These are phyloP conservation scores for Melaleuca alternifolia DNA, from an alignment of 345 rosid genomes.

Conservation along the genomic window DNA sequence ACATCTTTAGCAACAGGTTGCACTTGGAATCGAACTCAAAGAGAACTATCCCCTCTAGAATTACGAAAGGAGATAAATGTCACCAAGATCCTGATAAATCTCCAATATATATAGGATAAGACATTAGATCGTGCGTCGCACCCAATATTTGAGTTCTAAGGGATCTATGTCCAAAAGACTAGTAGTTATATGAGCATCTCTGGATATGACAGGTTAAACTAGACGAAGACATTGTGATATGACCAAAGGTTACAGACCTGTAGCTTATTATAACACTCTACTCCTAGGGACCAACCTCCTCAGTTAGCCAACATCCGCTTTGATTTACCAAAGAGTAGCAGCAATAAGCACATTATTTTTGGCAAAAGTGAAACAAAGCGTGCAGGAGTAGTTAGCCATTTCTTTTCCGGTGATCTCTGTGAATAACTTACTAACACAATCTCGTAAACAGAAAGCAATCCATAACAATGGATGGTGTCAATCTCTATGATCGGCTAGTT, in stretches of 20 bases:
- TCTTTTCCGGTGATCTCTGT: neutral
- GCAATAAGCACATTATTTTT: neutral
- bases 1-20: neutral
- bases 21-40: neutral
- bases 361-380: neutral
- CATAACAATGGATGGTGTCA: neutral
- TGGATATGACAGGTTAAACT: neutral
- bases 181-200: neutral
- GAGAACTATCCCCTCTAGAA: neutral
- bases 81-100: neutral
- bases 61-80: neutral
- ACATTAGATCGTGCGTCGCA: neutral
- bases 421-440: neutral
- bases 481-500: neutral
- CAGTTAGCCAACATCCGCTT: neutral
- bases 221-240: neutral
- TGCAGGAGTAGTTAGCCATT: neutral
- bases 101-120: neutral
- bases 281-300: neutral
- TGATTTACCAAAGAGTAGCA: neutral
- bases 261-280: neutral
- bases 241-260: neutral
- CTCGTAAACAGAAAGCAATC: neutral
- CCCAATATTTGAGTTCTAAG: neutral
- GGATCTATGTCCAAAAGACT: neutral